phyloP scores from a whole-genome alignment of 1,284 basidiomycete genomes.

The Microbotryum violaceum region DNA sequence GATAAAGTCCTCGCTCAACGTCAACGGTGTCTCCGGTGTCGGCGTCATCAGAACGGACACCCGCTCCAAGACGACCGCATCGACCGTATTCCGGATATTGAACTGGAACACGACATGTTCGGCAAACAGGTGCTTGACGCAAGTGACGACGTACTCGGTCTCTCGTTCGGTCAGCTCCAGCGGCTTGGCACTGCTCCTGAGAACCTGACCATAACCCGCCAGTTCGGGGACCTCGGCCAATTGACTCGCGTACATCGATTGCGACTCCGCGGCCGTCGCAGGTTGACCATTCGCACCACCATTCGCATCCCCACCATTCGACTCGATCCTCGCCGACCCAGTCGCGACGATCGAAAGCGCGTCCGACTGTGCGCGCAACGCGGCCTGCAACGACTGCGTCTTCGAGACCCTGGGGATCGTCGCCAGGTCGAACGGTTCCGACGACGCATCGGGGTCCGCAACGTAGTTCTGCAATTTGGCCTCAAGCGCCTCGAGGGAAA shows the following conservation, averaged over 20 bases:
- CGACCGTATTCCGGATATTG: constrained; percentile 97
- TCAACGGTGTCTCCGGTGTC: constrained; percentile 62
- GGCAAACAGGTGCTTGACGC: constrained; percentile 94
- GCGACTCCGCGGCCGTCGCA: constrained; percentile 68
- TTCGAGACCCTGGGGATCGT: constrained; percentile 84
- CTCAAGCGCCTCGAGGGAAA: constrained; percentile 78
- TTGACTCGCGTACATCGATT: constrained; percentile 78
- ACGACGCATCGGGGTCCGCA: constrained; percentile 62
- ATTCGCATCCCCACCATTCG: constrained; percentile 1
- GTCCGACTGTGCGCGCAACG: constrained; percentile 49
- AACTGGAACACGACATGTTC: constrained; percentile 97
- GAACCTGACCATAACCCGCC: constrained; percentile 71
- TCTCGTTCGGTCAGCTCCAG: constrained; percentile 88
- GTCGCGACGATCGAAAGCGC: constrained; percentile 1
- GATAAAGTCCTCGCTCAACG: constrained; percentile 88
- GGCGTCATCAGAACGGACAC: constrained; percentile 90
- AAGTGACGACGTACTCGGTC: constrained; percentile 95
- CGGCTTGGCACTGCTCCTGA: constrained; percentile 77
- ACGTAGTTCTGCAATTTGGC: constrained; percentile 81
- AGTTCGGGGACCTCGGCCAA: constrained; percentile 81
- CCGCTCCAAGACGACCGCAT: constrained; percentile 81
- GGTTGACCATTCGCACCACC: constrained; percentile 5
- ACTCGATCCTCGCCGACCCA: too few relatives aligned
- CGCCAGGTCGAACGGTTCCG: constrained; percentile 67
- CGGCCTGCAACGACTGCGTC: constrained; percentile 76